phyloP scores from a whole-genome alignment of 2,329 filamentous ascomycete genomes.

The Huntiella decipiens region DNA sequence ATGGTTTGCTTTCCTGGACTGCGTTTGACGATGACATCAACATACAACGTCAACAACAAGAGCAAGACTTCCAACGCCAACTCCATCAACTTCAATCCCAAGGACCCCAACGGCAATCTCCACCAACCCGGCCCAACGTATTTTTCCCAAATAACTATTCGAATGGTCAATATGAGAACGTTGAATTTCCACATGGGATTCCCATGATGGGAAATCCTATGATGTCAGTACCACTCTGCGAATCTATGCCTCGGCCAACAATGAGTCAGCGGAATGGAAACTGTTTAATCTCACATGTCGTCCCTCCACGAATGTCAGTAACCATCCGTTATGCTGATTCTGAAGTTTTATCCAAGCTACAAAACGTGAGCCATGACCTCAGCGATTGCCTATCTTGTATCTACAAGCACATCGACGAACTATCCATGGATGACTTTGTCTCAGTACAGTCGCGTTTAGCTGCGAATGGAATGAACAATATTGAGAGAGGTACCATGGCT shows the following conservation, averaged over 20 bases:
- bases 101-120: constrained; percentile 2
- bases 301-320: neutral
- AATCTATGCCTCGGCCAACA: neutral
- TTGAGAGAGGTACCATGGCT: constrained; percentile 14
- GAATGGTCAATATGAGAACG: neutral
- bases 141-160: neutral
- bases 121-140: neutral
- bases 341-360: neutral
- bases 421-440: constrained; percentile 7
- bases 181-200: neutral
- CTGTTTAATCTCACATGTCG: neutral
- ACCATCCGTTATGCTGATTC: neutral
- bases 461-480: constrained; percentile 8
- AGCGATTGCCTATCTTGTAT: constrained; percentile 10
- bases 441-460: constrained; percentile 13
- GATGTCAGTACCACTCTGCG: neutral
- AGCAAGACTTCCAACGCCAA: neutral
- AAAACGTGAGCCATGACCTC: constrained; percentile 5
- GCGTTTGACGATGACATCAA: neutral
- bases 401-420: constrained; percentile 3
- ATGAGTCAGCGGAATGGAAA: neutral
- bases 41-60: neutral
- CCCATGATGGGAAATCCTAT: neutral
- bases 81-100: neutral
- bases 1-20: neutral